A percentile compares a stretch with the other conserved stretches of the same genome.
Conservation (phyloP, 2,329 filamentous ascomycete genomes). For the Colletotrichum simmondsii region DNA sequence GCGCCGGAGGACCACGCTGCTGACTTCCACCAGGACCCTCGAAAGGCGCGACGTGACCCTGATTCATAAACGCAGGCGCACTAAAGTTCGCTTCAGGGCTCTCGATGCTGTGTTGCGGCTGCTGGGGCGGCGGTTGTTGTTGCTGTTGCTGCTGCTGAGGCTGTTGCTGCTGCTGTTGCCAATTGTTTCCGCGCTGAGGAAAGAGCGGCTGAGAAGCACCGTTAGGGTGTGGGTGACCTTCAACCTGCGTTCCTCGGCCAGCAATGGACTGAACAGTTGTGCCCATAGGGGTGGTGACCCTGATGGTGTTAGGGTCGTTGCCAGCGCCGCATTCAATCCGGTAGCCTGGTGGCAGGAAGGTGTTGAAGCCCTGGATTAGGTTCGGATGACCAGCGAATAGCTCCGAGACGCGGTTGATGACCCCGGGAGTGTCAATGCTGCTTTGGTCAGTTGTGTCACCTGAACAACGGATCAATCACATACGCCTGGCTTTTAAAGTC, state of each 20-base stretch:
- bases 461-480: constrained; percentile 48
- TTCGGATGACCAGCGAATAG: constrained; percentile 96
- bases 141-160: constrained; percentile 1
- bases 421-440: constrained; percentile 94
- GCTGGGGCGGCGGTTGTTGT: constrained; percentile 43
- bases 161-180: constrained; percentile 56
- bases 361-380: constrained; percentile 97
- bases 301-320: constrained; percentile 94
- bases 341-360: constrained; percentile 94
- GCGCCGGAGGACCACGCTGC: constrained; percentile 45
- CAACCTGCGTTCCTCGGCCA: constrained; percentile 58
- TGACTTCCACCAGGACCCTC: constrained; percentile 44
- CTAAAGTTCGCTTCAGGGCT: constrained; percentile 73
- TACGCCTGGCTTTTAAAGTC: constrained; percentile 98
- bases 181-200: constrained; percentile 60
- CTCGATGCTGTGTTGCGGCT: constrained; percentile 69
- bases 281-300: constrained; percentile 97
- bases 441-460: constrained; percentile 41
- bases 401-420: constrained; percentile 95
- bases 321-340: constrained; percentile 95
- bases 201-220: constrained; percentile 56
- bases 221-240: constrained; percentile 49
- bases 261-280: constrained; percentile 92
- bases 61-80: constrained; percentile 60
- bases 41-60: constrained; percentile 37